These are phyloP conservation scores for Exserohilum rostratum DNA, from an alignment of 2,329 filamentous ascomycete species.

Conservation along the genomic window DNA sequence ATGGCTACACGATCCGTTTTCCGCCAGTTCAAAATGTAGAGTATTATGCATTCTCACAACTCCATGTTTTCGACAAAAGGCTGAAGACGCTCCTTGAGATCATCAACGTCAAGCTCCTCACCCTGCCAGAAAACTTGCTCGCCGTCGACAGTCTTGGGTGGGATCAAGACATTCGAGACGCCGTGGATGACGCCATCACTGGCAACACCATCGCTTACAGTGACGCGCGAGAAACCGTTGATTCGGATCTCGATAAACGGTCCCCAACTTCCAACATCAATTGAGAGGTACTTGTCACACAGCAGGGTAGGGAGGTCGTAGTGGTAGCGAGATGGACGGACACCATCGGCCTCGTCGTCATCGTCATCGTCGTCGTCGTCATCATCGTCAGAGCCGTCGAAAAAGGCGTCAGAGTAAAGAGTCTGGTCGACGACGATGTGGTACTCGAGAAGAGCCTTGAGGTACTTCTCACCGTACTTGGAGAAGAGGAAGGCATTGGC, in stretches of 20 bases:
- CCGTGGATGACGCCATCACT: conserved; percentile 85
- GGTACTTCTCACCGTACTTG: conserved; percentile 72
- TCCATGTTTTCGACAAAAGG: conserved; percentile 43
- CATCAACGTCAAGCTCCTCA: conserved; percentile 64
- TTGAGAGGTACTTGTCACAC: conserved; percentile 66
- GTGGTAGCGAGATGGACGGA: conserved; percentile 59
- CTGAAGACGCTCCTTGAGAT: conserved; percentile 61
- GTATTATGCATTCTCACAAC: conserved; percentile 24
- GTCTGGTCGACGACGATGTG: conserved; percentile 76
- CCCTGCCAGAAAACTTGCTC: conserved; percentile 48
- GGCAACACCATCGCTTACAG: conserved; percentile 72
- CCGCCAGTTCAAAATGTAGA: background rate
- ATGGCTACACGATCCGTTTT: background rate
- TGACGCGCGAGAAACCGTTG: conserved; percentile 73
- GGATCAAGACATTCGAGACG: conserved; percentile 73
- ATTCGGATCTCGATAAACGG: conserved; percentile 74
- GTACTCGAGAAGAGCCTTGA: conserved; percentile 79
- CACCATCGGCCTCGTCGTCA: background rate
- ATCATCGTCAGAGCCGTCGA: conserved; percentile 54
- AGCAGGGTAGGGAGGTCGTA: conserved; percentile 77
- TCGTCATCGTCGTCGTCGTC: conserved; percentile 21
- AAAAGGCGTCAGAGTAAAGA: conserved; percentile 83
- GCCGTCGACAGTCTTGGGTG: conserved; percentile 63
- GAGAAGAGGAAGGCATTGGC: conserved; percentile 89
- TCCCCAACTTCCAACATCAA: conserved; percentile 74